phyloP scores from a whole-genome alignment of 2,329 filamentous ascomycete species.

The Camillea tinctor region DNA sequence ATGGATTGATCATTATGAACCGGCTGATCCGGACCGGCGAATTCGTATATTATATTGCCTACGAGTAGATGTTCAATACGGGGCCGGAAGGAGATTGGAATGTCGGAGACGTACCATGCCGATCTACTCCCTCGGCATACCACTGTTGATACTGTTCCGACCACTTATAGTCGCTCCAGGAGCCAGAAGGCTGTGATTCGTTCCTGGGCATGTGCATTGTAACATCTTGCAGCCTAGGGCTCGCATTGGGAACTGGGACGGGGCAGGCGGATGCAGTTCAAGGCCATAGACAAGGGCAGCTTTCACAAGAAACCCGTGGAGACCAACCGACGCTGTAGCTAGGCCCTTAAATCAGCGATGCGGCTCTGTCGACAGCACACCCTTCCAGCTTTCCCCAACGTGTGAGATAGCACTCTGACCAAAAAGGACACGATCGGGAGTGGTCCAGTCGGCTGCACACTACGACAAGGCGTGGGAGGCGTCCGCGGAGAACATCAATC shows the following conservation, averaged over 20 bases:
- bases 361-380: conserved; percentile 25
- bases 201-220: conserved; percentile 29
- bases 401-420: conserved; percentile 13
- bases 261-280: conserved; percentile 18
- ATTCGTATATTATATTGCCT: conserved; percentile 22
- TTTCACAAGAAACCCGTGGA: conserved; percentile 20
- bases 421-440: conserved; percentile 11
- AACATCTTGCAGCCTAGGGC: conserved; percentile 26
- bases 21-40: conserved; percentile 12
- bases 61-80: conserved; percentile 13
- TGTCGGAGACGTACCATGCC: conserved; percentile 23
- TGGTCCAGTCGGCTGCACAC: conserved; percentile 19
- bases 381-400: conserved; percentile 14
- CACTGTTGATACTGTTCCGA: conserved; percentile 20
- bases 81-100: conserved; percentile 4
- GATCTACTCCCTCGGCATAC: conserved; percentile 23
- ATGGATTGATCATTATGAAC: conserved; percentile 19
- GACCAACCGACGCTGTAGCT: conserved; percentile 17
- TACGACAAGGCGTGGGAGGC: conserved; percentile 13
- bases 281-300: conserved; percentile 16
- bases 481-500: conserved; percentile 16
- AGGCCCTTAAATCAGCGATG: conserved; percentile 30
- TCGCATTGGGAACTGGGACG: conserved; percentile 21
- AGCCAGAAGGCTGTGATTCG: conserved; percentile 24
- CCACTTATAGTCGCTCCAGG: conserved; percentile 29